Percentiles rank a stretch among this genome's conserved stretches.
These are phyloP conservation scores for Clavispora vitiphila DNA, from an alignment of 805 yeast genomes.

Conservation along the genomic window DNA sequence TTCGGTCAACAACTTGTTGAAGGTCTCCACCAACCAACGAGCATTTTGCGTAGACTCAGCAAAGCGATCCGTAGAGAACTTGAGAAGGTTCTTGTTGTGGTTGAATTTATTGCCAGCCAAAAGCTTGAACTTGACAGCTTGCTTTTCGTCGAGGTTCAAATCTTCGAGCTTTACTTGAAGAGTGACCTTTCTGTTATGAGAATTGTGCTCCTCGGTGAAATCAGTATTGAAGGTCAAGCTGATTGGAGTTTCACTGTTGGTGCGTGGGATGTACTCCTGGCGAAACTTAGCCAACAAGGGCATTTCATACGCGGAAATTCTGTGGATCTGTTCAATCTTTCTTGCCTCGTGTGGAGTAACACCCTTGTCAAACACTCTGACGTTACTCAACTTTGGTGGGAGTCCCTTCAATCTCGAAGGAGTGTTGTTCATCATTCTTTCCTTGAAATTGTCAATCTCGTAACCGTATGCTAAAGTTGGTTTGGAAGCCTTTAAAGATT, in stretches of 20 bases:
- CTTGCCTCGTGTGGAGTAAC: slow-evolving; percentile 49
- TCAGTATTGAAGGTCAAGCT: slow-evolving; percentile 62
- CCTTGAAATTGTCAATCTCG: slow-evolving; percentile 40
- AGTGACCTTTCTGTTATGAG: slow-evolving; percentile 60
- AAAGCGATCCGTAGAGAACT: slow-evolving; percentile 60
- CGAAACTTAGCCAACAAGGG: slow-evolving; percentile 78
- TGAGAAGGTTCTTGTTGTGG: slow-evolving; percentile 51
- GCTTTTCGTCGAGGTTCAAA: slow-evolving; percentile 46
- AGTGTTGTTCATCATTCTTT: slow-evolving; percentile 37
- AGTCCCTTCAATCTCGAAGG: slow-evolving; percentile 32
- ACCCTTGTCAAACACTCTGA: slow-evolving; percentile 32
- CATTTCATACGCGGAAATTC: slow-evolving; percentile 88
- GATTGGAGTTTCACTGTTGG: slow-evolving; percentile 46
- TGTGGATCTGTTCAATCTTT: slow-evolving; percentile 66
- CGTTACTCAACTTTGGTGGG: slow-evolving; percentile 35
- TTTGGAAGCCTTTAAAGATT: slow-evolving; percentile 22
- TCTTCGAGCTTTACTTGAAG: slow-evolving; percentile 50
- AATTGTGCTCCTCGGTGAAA: slow-evolving; percentile 72
- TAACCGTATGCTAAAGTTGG: slow-evolving; percentile 37
- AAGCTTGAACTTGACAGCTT: slow-evolving; percentile 70
- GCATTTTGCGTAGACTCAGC: slow-evolving; percentile 85
- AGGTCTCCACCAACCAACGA: slow-evolving; percentile 58
- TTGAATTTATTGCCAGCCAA: slow-evolving; percentile 78
- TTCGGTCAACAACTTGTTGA: slow-evolving; percentile 57
- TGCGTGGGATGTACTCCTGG: slow-evolving; percentile 54